Evolutionary conservation across 2,329 filamentous ascomycete species (phyloP).

Genomic region (Ophiocordyceps camponoti-floridani): DNA sequence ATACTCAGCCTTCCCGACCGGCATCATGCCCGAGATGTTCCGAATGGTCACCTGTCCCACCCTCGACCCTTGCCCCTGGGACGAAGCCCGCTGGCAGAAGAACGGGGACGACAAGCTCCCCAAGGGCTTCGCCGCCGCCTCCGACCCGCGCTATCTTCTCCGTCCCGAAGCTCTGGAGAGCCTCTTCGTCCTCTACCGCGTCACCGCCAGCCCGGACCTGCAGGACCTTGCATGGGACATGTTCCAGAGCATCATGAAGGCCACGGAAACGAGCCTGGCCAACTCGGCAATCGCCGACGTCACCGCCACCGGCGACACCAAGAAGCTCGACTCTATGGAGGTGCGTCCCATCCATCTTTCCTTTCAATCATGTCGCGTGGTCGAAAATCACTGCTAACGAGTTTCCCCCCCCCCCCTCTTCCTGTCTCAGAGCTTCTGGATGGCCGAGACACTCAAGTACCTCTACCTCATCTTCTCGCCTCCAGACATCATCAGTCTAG

Average conservation of each 20-base stretch:
- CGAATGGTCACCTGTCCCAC: slow-evolving; percentile 25
- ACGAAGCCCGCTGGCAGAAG: slow-evolving; percentile 11
- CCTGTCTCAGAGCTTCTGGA: slow-evolving; percentile 46
- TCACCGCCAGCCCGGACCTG: slow-evolving; percentile 27
- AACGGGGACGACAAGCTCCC: slow-evolving; percentile 12
- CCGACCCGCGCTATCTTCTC: slow-evolving; percentile 29
- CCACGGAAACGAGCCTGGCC: slow-evolving; percentile 26
- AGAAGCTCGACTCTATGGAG: slow-evolving; percentile 43
- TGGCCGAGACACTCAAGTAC: slow-evolving; percentile 59
- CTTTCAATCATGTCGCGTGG: neutral
- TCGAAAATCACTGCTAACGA: neutral
- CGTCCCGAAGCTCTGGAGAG: slow-evolving; percentile 59
- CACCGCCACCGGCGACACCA: slow-evolving; percentile 10
- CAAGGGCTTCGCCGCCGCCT: slow-evolving; percentile 44
- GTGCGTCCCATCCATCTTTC: slow-evolving; percentile 8
- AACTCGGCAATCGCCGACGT: slow-evolving; percentile 30
- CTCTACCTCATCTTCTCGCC: slow-evolving; percentile 56
- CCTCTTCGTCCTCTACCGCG: slow-evolving; percentile 57
- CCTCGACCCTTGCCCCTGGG: slow-evolving; percentile 12
- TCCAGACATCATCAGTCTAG: slow-evolving; percentile 43
- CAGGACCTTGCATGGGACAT: slow-evolving; percentile 34
- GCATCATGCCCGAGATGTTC: slow-evolving; percentile 41
- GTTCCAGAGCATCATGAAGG: slow-evolving; percentile 26
- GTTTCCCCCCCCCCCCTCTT: slow-evolving; percentile 4
- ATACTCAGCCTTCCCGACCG: slow-evolving; percentile 32